Conservation (phyloP, 768 basidiomycete species). For the Neoboletus subvelutipes region DNA sequence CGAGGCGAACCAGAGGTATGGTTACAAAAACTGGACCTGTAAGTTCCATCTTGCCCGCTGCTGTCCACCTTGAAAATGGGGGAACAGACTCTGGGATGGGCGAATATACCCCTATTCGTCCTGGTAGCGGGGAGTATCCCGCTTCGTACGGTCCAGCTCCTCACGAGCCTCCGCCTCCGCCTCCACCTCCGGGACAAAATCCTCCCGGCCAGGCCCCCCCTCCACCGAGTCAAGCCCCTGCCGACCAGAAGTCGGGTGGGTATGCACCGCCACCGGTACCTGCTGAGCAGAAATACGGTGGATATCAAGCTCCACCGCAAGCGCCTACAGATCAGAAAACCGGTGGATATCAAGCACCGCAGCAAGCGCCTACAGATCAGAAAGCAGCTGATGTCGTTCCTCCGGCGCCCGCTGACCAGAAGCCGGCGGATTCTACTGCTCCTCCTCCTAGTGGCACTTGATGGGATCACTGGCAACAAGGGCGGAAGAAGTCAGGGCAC, state of each 20-base stretch:
- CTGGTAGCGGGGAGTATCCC: not conserved
- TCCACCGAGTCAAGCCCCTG: not conserved
- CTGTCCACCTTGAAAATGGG: not conserved
- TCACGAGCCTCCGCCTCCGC: not conserved
- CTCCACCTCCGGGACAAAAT: not conserved
- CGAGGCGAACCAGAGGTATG: slow-evolving; percentile 62
- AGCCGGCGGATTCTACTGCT: not conserved
- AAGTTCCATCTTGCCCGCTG: not conserved
- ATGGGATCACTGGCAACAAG: not conserved
- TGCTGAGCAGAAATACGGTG: not conserved
- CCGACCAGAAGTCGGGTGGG: slow-evolving; percentile 5
- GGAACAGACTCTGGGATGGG: slow-evolving; percentile 22
- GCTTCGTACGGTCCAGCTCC: not conserved
- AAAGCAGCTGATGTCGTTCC: not conserved
- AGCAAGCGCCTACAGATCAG: slow-evolving; percentile 4
- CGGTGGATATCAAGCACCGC: not conserved
- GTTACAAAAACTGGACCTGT: slow-evolving; percentile 26
- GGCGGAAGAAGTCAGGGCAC: not conserved
- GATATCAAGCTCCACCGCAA: not conserved
- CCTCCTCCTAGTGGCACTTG: not conserved
- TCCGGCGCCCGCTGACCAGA: not conserved
- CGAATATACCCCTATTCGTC: slow-evolving; percentile 2
- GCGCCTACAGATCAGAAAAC: not conserved
- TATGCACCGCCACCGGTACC: not conserved
- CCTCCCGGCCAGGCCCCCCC: not conserved